These are phyloP conservation scores for Cladophialophora chaetospira DNA, from an alignment of 2,329 filamentous ascomycete genomes.

Conservation along the genomic window DNA sequence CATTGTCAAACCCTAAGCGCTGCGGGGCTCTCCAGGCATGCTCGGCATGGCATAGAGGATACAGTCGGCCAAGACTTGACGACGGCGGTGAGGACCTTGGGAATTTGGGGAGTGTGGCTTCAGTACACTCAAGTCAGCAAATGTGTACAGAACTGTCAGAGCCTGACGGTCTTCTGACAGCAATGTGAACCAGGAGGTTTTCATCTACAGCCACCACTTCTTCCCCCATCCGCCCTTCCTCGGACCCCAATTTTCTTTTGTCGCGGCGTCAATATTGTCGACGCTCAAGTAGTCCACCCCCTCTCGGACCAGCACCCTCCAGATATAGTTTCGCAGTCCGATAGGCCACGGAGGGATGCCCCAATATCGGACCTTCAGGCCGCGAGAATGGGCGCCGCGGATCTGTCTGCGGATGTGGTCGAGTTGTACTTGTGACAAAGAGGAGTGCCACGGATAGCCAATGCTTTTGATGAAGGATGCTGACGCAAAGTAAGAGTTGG, in stretches of 20 bases:
- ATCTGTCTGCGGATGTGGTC: slow-evolving; percentile 54
- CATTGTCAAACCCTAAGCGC: too few species aligned
- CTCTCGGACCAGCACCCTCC: slow-evolving; percentile 55
- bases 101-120: too few species aligned
- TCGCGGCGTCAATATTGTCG: slow-evolving; percentile 46
- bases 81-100: too few species aligned
- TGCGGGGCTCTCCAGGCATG: too few species aligned
- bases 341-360: slow-evolving; percentile 59
- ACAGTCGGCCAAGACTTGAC: too few species aligned
- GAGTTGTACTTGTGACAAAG: slow-evolving; percentile 46
- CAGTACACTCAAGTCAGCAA: too few species aligned
- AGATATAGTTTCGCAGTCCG: slow-evolving; percentile 55
- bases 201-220: slow-evolving; percentile 12
- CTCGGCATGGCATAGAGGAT: too few species aligned
- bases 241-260: slow-evolving; percentile 48
- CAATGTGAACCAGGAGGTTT: too few species aligned
- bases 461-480: slow-evolving; percentile 53
- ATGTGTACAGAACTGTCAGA: too few species aligned
- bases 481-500: slow-evolving; percentile 61
- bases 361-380: slow-evolving; percentile 61
- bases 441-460: slow-evolving; percentile 37
- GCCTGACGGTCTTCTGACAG: too few species aligned
- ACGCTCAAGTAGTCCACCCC: slow-evolving; percentile 60
- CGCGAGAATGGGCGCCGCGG: slow-evolving; percentile 51
- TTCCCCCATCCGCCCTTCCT: slow-evolving; percentile 16